A percentile compares a stretch with the other conserved stretches of the same genome.
These are phyloP conservation scores for Blastobotrys niveus DNA, from an alignment of 1,139 yeast species.

Conservation along the genomic window DNA sequence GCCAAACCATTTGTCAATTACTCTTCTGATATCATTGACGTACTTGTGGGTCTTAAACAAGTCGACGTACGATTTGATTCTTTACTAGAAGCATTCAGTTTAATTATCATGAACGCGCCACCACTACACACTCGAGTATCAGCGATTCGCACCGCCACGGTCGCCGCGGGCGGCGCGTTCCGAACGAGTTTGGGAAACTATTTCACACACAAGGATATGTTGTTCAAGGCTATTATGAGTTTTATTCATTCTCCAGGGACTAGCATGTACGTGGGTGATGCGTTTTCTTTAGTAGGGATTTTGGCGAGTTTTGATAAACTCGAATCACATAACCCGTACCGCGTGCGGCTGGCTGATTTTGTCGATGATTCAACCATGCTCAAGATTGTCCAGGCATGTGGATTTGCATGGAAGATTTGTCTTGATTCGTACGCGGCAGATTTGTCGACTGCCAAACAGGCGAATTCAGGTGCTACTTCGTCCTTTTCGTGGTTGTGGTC, in stretches of 20 bases:
- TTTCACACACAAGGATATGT: slow-evolving; percentile 35
- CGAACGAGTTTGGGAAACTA: slow-evolving; percentile 34
- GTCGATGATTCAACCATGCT: slow-evolving; percentile 36
- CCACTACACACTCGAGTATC: slow-evolving; percentile 25
- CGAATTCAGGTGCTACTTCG: background rate
- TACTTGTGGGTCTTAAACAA: slow-evolving; percentile 35
- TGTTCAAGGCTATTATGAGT: slow-evolving; percentile 33
- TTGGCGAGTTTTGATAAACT: slow-evolving; percentile 35
- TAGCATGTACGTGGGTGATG: slow-evolving; percentile 31
- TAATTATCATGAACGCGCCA: slow-evolving; percentile 23
- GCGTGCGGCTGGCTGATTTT: slow-evolving; percentile 37
- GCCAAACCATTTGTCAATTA: slow-evolving; percentile 30
- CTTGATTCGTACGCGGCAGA: slow-evolving; percentile 24
- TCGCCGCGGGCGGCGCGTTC: slow-evolving; percentile 34
- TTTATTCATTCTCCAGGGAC: slow-evolving; percentile 29
- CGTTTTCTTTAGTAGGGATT: slow-evolving; percentile 35
- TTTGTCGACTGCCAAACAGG: background rate
- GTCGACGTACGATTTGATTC: slow-evolving; percentile 32
- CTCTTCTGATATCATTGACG: slow-evolving; percentile 32
- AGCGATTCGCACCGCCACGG: slow-evolving; percentile 32
- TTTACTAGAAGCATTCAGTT: slow-evolving; percentile 27
- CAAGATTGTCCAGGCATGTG: slow-evolving; percentile 29
- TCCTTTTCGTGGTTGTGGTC: background rate
- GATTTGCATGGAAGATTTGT: slow-evolving; percentile 29
- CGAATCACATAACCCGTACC: slow-evolving; percentile 36